Conservation (phyloP, 441 rosid genomes). For the Gossypium davidsonii region DNA sequence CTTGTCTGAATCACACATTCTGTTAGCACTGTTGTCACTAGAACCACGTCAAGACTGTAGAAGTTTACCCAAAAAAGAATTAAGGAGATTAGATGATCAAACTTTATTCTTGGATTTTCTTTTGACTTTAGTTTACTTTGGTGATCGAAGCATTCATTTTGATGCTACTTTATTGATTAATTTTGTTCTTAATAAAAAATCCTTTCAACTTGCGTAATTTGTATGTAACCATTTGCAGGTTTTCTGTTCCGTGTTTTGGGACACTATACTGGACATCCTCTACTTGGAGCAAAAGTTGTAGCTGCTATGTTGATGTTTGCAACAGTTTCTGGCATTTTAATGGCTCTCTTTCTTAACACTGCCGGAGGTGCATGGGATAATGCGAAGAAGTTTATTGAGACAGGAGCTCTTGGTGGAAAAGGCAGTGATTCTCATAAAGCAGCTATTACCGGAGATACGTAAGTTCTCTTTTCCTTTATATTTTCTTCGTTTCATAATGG, state of each 20-base stretch:
- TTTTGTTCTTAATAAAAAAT: background rate
- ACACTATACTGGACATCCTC: slow-evolving; percentile 79
- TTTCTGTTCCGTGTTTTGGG: slow-evolving; percentile 78
- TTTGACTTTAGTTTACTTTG: background rate
- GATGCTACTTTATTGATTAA: background rate
- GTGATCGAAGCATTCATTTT: background rate
- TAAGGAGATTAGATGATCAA: background rate
- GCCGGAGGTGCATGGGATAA: slow-evolving; percentile 99
- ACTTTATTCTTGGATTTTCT: background rate
- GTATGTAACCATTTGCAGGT: slow-evolving; percentile 43
- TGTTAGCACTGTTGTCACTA: background rate
- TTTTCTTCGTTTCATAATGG: background rate
- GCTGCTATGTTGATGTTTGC: slow-evolving; percentile 95
- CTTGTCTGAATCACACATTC: background rate
- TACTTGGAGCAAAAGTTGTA: slow-evolving; percentile 95
- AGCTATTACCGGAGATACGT: slow-evolving; percentile 96
- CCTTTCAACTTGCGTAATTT: background rate
- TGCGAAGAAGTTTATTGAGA: slow-evolving; percentile 92
- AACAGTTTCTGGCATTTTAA: slow-evolving; percentile 89
- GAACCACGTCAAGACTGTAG: background rate
- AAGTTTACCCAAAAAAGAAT: background rate
- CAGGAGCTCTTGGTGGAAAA: slow-evolving; percentile 94
- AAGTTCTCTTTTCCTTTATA: slow-evolving; percentile 24
- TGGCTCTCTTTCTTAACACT: slow-evolving; percentile 97
- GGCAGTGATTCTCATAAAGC: slow-evolving; percentile 97